Percentiles rank a stretch among this genome's conserved stretches.
These are phyloP conservation scores for Ustilago loliicola DNA, from an alignment of 1,284 basidiomycete genomes.

Conservation along the genomic window DNA sequence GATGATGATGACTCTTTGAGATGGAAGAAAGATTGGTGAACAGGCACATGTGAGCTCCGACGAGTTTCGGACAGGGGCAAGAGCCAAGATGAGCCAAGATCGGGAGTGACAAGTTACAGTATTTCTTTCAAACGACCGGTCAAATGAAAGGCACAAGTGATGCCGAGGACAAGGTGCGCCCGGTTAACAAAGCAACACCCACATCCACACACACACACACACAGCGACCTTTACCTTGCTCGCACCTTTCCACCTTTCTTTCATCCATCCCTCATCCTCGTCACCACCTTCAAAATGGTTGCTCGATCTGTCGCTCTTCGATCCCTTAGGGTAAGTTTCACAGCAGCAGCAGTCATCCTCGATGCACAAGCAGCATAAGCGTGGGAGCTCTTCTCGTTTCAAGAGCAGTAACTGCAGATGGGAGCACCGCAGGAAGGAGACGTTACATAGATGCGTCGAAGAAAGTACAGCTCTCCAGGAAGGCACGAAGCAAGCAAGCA, in stretches of 20 bases:
- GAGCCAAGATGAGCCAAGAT: neutral
- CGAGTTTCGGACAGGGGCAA: too few species aligned
- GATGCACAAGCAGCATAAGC: neutral
- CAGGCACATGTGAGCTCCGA: too few species aligned
- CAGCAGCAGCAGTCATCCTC: neutral
- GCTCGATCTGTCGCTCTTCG: constrained; percentile 54
- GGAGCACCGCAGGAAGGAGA: too few species aligned
- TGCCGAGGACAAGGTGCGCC: neutral
- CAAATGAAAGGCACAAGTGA: neutral
- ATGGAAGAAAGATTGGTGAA: too few species aligned
- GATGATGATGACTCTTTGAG: too few species aligned
- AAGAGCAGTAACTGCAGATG: neutral
- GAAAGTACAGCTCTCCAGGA: neutral
- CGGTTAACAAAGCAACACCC: neutral
- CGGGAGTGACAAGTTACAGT: neutral
- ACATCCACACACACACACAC: neutral
- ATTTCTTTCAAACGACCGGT: neutral
- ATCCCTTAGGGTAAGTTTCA: constrained; percentile 46
- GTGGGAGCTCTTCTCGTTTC: too few species aligned
- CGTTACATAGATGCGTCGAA: neutral
- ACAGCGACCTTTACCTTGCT: neutral
- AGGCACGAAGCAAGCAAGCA: neutral
- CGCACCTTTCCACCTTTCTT: constrained; percentile 14
- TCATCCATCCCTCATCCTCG: constrained; percentile 6
- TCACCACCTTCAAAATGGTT: constrained; percentile 29